Percentiles rank a stretch among this genome's conserved stretches.
Evolutionary conservation across 202 grass and related monocot species (phyloP).

Genomic region (Dendrocalamus latiflorus): DNA sequence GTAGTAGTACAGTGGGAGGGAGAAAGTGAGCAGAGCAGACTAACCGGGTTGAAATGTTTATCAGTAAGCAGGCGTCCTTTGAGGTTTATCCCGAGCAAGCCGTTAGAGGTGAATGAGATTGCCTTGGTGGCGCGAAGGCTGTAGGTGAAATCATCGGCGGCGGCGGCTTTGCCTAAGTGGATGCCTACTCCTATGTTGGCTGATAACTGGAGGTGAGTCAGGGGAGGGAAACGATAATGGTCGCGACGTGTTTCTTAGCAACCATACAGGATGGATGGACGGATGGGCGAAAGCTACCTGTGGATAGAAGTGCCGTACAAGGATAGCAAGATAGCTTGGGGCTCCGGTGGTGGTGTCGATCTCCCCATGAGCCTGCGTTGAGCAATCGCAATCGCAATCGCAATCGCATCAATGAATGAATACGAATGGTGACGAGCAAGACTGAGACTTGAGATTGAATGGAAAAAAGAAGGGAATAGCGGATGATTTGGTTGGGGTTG

Average conservation of each 20-base stretch:
- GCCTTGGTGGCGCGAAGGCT: conserved; percentile 56
- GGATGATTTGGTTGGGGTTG: too few relatives aligned
- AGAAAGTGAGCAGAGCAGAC: not conserved
- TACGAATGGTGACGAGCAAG: too few relatives aligned
- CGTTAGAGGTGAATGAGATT: conserved; percentile 40
- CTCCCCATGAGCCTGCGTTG: conserved; percentile 61
- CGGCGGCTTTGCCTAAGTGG: conserved; percentile 29
- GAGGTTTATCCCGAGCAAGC: conserved; percentile 51
- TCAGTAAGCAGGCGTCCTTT: conserved; percentile 50
- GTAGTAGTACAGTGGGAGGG: not conserved
- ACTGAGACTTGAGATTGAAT: too few relatives aligned
- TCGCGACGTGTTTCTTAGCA: too few relatives aligned
- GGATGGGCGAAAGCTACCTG: conserved; percentile 31
- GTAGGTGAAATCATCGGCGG: conserved; percentile 38
- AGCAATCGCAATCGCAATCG: too few relatives aligned
- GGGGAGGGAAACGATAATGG: not conserved
- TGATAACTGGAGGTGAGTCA: conserved; percentile 24
- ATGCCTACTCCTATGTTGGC: conserved; percentile 58
- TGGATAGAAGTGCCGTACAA: conserved; percentile 61
- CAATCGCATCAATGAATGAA: too few relatives aligned
- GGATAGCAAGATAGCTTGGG: conserved; percentile 52
- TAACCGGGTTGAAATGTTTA: conserved; percentile 57
- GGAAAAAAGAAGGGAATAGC: not conserved
- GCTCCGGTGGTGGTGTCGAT: conserved; percentile 40
- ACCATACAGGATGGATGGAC: too few relatives aligned